Percentiles rank a stretch among this genome's conserved stretches.
These are phyloP conservation scores for Tirmania nivea DNA, from an alignment of 495 filamentous ascomycete species.

Conservation along the genomic window DNA sequence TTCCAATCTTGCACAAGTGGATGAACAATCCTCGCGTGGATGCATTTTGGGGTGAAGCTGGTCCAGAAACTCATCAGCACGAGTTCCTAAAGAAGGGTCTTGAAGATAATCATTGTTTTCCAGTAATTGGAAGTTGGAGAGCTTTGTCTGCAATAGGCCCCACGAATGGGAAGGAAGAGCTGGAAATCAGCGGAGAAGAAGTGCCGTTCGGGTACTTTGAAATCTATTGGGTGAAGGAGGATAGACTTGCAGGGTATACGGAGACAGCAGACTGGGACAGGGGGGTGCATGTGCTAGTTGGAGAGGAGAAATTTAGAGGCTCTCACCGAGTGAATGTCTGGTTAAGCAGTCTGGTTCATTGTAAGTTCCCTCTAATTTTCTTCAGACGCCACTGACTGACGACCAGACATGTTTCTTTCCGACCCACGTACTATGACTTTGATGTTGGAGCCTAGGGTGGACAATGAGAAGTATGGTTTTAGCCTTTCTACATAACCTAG, in stretches of 20 bases:
- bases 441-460: slow-evolving; percentile 71
- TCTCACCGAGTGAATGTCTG: slow-evolving; percentile 49
- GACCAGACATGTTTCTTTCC: slow-evolving; percentile 33
- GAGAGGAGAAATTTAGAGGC: slow-evolving; percentile 81
- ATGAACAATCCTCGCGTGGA: slow-evolving; percentile 72
- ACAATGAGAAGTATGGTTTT: slow-evolving; percentile 61
- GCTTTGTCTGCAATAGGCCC: slow-evolving; percentile 2
- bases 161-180: neutral
- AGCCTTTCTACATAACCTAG: neutral
- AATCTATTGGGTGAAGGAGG: slow-evolving; percentile 97
- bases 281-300: slow-evolving; percentile 70
- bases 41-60: slow-evolving; percentile 56
- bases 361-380: slow-evolving; percentile 23
- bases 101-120: slow-evolving; percentile 53
- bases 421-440: slow-evolving; percentile 68
- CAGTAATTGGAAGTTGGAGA: slow-evolving; percentile 83
- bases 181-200: slow-evolving; percentile 21
- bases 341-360: slow-evolving; percentile 71
- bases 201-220: slow-evolving; percentile 96
- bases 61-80: slow-evolving; percentile 39
- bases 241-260: slow-evolving; percentile 36
- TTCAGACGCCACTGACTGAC: neutral
- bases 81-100: slow-evolving; percentile 44
- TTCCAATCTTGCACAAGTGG: slow-evolving; percentile 66
- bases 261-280: slow-evolving; percentile 60